Base-by-base conservation (phyloP, 2,329 filamentous ascomycete species). In the Coniochaeta sp. region DNA sequence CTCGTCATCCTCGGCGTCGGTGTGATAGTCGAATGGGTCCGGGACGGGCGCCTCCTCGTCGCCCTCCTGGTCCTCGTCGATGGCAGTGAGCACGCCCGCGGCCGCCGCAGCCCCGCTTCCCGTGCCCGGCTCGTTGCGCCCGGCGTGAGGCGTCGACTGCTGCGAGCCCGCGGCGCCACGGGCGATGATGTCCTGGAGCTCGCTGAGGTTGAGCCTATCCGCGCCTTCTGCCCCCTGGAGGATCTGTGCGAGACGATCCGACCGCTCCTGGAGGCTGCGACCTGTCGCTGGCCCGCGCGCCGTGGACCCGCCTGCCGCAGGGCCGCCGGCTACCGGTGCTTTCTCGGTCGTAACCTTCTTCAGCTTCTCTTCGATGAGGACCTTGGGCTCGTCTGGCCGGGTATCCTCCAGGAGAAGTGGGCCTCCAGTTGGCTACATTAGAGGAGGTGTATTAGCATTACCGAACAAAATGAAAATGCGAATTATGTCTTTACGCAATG, bases 331-430 rank as follows among this genome's bases (percentile, higher is more conserved):
- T 2, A 85, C 80, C 1, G 84, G 83, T 0, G 85, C 84, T 60
- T 81, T 84, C 67, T 88, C 85, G 0, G 79, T 85, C 1, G 82
- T 81, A 4, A 83, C 81, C 74, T 96, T 96, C 82, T 93, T 95
- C 47, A 96, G 85, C 79, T 96, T 96, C 74, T 98, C 86, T 73
- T 98, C 95, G 56, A 99, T 83, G 8, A 95, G 82, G 19, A 86
- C 79, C 73, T 96, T 96, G 56, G 87, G 76, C 72, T 96, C 89
- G 1, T 86, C 84, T 0, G 92, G 89, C 65, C 88, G 83, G 16
- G 88, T 92, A 72, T 99, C 95, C 60, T 90, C 82, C 24, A 99
- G 85, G n/a, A 99, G 83, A 36, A 98, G 87, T 40, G 96, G 91
- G 66, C 95, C 95, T 66, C 95, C 93, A 47, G 93, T 98, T 64